phyloP scores from a whole-genome alignment of 495 filamentous ascomycete species.

The Lepraria neglecta region DNA sequence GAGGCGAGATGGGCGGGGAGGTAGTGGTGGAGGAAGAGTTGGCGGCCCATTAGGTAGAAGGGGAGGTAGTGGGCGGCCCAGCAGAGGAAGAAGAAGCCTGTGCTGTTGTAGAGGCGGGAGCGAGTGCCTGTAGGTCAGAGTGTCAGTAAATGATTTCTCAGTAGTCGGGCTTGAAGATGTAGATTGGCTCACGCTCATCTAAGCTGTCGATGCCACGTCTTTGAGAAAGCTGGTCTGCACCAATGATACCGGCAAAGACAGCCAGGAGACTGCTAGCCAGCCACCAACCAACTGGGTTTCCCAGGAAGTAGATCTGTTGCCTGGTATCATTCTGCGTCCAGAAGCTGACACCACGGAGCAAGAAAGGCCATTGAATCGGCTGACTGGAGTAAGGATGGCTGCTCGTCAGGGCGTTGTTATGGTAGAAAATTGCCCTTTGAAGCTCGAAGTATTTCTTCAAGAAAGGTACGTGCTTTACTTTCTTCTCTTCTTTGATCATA shows the following conservation, averaged over 20 bases:
- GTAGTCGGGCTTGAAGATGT: neutral
- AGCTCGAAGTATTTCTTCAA: conserved; percentile 92
- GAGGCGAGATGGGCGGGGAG: conserved; percentile 89
- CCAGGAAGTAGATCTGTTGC: conserved; percentile 97
- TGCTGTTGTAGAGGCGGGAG: conserved; percentile 92
- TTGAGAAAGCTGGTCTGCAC: conserved; percentile 86
- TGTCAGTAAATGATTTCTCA: neutral
- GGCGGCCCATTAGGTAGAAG: conserved; percentile 70
- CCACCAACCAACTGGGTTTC: conserved; percentile 98
- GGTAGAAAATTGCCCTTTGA: conserved; percentile 96
- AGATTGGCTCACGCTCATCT: conserved; percentile 68
- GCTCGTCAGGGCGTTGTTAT: conserved; percentile 95
- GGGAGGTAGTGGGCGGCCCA: conserved; percentile 70
- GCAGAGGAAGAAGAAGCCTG: conserved; percentile 94
- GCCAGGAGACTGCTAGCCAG: conserved; percentile 84
- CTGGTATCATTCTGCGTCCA: conserved; percentile 97
- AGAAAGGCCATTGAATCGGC: conserved; percentile 97
- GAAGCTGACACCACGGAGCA: conserved; percentile 94
- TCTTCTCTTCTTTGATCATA: conserved; percentile 59
- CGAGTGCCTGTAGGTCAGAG: conserved; percentile 57
- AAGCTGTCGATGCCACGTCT: conserved; percentile 88
- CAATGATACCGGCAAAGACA: conserved; percentile 87
- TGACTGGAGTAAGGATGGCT: conserved; percentile 92
- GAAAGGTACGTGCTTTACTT: conserved; percentile 81
- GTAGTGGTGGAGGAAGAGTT: conserved; percentile 71